A percentile compares a stretch with the other conserved stretches of the same genome.
Evolutionary conservation across 352 stramenopile genomes (phyloP).

Genomic region (Pythium apleroticum): DNA sequence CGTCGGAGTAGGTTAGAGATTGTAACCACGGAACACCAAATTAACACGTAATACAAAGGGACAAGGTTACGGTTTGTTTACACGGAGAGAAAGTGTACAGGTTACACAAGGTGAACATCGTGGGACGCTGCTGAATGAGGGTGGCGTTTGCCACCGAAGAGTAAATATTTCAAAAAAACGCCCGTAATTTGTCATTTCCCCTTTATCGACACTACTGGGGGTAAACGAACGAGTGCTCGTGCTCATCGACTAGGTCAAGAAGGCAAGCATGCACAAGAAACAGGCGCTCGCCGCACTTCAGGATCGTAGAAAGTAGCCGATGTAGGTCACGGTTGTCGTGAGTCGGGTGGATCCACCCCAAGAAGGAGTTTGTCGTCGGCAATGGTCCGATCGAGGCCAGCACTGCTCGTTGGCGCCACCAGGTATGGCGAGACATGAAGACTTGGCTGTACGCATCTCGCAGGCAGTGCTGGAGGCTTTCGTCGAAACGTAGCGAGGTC

Average conservation of each 20-base stretch:
- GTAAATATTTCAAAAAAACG: background rate
- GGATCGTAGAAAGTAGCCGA: background rate
- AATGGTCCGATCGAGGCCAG: background rate
- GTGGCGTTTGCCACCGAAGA: background rate
- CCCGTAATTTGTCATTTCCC: too few species aligned
- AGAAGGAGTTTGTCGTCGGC: background rate
- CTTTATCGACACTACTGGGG: background rate
- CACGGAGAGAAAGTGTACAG: background rate
- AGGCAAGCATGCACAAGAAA: conserved; percentile 5
- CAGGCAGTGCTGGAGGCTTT: conserved; percentile 2
- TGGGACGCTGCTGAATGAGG: background rate
- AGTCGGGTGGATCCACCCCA: conserved; percentile 10
- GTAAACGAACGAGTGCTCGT: conserved; percentile 13
- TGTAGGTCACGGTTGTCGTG: background rate
- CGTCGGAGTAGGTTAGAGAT: background rate
- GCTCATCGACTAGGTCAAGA: conserved; percentile 22
- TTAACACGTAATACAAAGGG: background rate
- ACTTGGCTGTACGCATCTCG: conserved; percentile 10
- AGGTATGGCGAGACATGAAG: conserved; percentile 7
- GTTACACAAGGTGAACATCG: background rate
- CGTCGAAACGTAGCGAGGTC: background rate
- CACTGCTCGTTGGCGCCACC: conserved; percentile 14
- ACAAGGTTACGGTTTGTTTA: background rate
- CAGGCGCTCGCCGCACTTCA: conserved; percentile 10
- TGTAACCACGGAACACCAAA: background rate